Evolutionary conservation across 2,329 filamentous ascomycete species (phyloP).

Genomic region (Ophiosphaerella korrae): DNA sequence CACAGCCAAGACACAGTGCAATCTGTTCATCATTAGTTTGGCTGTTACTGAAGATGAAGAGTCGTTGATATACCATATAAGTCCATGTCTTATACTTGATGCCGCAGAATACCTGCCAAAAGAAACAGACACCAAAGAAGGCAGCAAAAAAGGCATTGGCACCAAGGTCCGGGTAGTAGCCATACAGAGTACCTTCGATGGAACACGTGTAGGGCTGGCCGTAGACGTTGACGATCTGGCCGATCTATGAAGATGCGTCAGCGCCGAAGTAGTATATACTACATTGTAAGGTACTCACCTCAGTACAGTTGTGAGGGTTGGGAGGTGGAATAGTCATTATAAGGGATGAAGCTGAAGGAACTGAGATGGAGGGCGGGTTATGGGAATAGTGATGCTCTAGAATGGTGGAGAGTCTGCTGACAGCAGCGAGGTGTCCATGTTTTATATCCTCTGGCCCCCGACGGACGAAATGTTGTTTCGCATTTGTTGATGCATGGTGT

Average conservation of each 20-base stretch:
- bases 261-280: not conserved
- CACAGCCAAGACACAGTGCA: constrained; percentile 54
- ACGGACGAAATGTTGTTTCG: constrained; percentile 7
- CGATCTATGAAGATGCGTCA: not conserved
- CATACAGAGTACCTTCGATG: constrained; percentile 56
- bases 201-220: constrained; percentile 41
- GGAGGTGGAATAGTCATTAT: constrained; percentile 27
- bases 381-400: not conserved
- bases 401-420: constrained; percentile 1
- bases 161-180: constrained; percentile 58
- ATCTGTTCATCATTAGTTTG: constrained; percentile 29
- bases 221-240: constrained; percentile 1
- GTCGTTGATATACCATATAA: constrained; percentile 46
- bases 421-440: not conserved
- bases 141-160: constrained; percentile 60
- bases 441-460: constrained; percentile 19
- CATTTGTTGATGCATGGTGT: not conserved
- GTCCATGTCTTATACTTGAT: constrained; percentile 61
- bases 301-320: constrained; percentile 20
- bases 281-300: constrained; percentile 15
- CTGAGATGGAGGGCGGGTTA: not conserved
- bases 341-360: not conserved
- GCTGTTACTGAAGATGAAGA: not conserved
- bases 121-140: constrained; percentile 56
- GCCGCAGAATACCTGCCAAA: constrained; percentile 57